phyloP scores from a whole-genome alignment of 2,329 filamentous ascomycete species.

The Trichoderma sp. region DNA sequence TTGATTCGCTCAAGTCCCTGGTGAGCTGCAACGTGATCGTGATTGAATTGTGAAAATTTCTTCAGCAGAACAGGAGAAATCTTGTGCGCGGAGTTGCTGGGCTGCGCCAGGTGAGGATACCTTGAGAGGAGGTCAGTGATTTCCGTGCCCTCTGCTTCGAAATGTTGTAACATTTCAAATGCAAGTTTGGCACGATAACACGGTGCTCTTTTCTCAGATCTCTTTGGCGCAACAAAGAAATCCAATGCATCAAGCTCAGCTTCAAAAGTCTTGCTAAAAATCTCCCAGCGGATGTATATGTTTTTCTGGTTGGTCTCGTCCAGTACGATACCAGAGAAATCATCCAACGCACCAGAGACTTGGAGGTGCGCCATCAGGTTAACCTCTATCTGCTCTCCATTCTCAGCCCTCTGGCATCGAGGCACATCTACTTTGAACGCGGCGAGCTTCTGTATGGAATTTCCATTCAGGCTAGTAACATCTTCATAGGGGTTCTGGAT shows the following conservation, averaged over 20 bases:
- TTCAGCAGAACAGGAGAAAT: slow-evolving; percentile 32
- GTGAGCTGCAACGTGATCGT: slow-evolving; percentile 42
- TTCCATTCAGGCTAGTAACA: slow-evolving; percentile 3
- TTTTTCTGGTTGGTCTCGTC: slow-evolving; percentile 25
- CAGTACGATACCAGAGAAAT: slow-evolving; percentile 25
- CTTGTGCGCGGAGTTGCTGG: slow-evolving; percentile 22
- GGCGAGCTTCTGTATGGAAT: slow-evolving; percentile 27
- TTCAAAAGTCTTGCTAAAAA: slow-evolving; percentile 33
- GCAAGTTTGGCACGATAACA: slow-evolving; percentile 29
- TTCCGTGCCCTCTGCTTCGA: slow-evolving; percentile 27
- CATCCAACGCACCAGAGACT: slow-evolving; percentile 49
- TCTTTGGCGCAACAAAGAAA: slow-evolving; percentile 29
- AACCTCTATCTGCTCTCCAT: slow-evolving; percentile 31
- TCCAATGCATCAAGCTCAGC: slow-evolving; percentile 37
- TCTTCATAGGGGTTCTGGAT: slow-evolving; percentile 38
- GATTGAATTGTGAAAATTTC: slow-evolving; percentile 39
- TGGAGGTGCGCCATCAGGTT: slow-evolving; percentile 67
- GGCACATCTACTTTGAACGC: slow-evolving; percentile 39
- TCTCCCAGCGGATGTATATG: slow-evolving; percentile 34
- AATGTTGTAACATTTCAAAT: slow-evolving; percentile 38
- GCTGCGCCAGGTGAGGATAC: slow-evolving; percentile 40
- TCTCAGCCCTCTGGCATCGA: slow-evolving; percentile 30
- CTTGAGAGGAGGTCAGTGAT: slow-evolving; percentile 29
- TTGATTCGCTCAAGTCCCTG: slow-evolving; percentile 39
- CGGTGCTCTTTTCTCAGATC: slow-evolving; percentile 25